Evolutionary conservation across 2,329 filamentous ascomycete genomes (phyloP).

Genomic region (Exutisphaerella laricina): DNA sequence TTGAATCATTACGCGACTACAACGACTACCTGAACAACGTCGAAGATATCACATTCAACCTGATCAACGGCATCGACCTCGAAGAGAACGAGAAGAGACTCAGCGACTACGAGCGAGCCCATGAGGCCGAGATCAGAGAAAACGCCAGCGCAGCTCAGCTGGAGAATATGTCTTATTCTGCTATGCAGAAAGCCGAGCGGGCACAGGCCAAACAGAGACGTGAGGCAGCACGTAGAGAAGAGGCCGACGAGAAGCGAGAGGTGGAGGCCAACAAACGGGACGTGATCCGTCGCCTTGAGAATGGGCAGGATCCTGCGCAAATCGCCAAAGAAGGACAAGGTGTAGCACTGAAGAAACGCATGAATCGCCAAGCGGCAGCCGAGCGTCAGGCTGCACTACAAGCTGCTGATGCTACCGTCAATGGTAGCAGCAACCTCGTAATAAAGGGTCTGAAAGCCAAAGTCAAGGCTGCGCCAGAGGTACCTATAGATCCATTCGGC

Average conservation of each 20-base stretch:
- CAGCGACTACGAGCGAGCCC: conserved; percentile 66
- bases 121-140: conserved; percentile 53
- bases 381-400: conserved; percentile 38
- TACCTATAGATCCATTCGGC: conserved; percentile 83
- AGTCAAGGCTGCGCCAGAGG: conserved; percentile 57
- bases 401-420: conserved; percentile 30
- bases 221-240: conserved; percentile 59
- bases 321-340: conserved; percentile 50
- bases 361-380: conserved; percentile 51
- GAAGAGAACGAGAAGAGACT: conserved; percentile 58
- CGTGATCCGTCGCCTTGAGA: conserved; percentile 64
- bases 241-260: conserved; percentile 63
- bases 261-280: conserved; percentile 60
- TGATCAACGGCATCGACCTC: conserved; percentile 66
- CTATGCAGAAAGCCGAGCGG: conserved; percentile 53
- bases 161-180: conserved; percentile 44
- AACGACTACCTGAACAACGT: conserved; percentile 95
- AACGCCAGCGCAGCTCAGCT: conserved; percentile 46
- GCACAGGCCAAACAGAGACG: conserved; percentile 61
- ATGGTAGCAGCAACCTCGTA: conserved; percentile 41
- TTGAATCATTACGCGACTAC: conserved; percentile 73
- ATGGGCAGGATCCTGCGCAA: conserved; percentile 55
- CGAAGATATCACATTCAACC: conserved; percentile 82
- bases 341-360: conserved; percentile 68
- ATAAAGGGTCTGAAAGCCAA: conserved; percentile 73